phyloP scores from a whole-genome alignment of 768 basidiomycete species.

The Lactifluus hygrophoroides region DNA sequence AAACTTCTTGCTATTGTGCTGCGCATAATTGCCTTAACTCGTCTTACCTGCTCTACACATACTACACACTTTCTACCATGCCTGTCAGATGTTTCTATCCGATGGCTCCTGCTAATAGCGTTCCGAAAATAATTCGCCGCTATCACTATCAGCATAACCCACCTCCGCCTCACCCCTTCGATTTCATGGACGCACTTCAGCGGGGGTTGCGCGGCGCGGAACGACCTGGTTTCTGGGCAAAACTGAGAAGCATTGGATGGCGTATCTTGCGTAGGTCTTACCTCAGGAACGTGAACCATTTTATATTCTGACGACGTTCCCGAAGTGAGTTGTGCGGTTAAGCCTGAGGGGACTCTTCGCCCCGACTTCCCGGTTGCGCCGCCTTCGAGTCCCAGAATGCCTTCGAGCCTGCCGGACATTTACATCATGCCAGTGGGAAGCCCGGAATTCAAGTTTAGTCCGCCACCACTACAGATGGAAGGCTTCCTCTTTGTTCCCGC shows the following conservation, averaged over 20 bases:
- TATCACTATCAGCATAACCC: background rate
- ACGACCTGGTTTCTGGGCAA: background rate
- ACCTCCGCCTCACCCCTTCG: background rate
- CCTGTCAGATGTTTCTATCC: background rate
- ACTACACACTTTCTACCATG: background rate
- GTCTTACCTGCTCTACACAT: background rate
- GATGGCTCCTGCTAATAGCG: background rate
- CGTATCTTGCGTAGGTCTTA: slow-evolving; percentile 1
- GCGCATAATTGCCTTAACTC: no score
- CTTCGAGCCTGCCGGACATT: background rate
- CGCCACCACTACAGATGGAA: background rate
- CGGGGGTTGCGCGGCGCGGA: background rate
- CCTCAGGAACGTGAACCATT: background rate
- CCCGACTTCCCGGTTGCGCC: slow-evolving; percentile 13
- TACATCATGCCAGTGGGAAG: background rate
- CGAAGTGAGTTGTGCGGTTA: background rate
- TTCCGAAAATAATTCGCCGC: background rate
- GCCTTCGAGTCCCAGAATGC: background rate
- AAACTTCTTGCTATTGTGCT: slow-evolving; percentile 7
- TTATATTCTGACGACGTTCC: background rate
- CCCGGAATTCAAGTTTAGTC: background rate
- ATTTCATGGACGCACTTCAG: background rate
- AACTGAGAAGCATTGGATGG: slow-evolving; percentile 2
- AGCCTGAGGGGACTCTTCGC: background rate
- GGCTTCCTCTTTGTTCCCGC: slow-evolving; percentile 5